Base-by-base conservation (phyloP, 78 protist species). In the Dictyostelium brefeldianum region DNA sequence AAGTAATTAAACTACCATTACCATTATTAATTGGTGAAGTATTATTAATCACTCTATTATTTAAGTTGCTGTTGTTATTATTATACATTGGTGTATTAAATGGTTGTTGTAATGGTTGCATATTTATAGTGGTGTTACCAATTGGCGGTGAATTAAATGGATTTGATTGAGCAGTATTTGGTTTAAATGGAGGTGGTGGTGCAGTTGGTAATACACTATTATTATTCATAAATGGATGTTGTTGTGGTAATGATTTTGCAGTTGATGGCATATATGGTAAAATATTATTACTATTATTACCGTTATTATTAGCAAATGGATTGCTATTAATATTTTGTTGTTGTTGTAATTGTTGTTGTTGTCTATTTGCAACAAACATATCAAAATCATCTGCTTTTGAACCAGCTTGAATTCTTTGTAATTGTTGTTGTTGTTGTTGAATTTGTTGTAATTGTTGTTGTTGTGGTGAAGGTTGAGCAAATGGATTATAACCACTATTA, bases 171-270 rank as follows among this genome's bases (percentile, higher is more conserved):
- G 81, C 50, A 17, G 81, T 25, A 48, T 48, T 22, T 67, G 62
- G 54, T 75, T 22, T 71, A n/a, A 71, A 71, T 46, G 79, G 54
- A 6, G 79, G 79, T 71, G 79, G 57, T 71, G 79, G 57, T 41
- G 79, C 54, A n/a, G 81, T 18, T 50, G 46, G 46, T 2, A 29
- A n/a, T 20, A 62, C 57, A 31, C 47, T 12, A 47, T 82, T 51
- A n/a, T 56, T 51, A 29, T 78, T 59, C 2, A 4, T 17, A 36
- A 36, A 36, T 15, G 36, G 36, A 15, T 36, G 43, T 73, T 73
- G 80, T 74, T 74, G 80, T 73, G 41, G 80, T 29, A 77, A 29
- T 20, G 79, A 77, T 51, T 77, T 43, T 2, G 81, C 81, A 10
- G 64, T 50, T 12, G n/a, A 20, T 31, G 56, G 65, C 15, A 78